Percentiles rank a stretch among this genome's conserved stretches.
These are phyloP conservation scores for Capsicum pubescens DNA, from an alignment of 257 asterid genomes.

Conservation along the genomic window DNA sequence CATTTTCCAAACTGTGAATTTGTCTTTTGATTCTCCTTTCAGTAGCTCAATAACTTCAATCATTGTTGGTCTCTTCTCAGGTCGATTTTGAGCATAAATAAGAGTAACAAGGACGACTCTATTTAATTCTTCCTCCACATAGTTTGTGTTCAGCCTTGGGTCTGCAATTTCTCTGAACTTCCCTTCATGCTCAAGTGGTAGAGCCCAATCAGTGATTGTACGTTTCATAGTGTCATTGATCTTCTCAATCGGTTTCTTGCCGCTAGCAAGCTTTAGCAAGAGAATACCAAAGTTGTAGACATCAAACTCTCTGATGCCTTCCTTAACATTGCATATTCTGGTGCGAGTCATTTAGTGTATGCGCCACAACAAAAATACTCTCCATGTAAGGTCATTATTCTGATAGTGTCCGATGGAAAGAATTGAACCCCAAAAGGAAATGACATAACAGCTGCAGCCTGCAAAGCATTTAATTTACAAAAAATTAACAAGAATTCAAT, in stretches of 20 bases:
- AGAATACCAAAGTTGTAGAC: slow-evolving; percentile 94
- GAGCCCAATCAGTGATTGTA: slow-evolving; percentile 78
- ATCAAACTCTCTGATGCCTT: slow-evolving; percentile 88
- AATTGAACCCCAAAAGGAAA: too few species aligned
- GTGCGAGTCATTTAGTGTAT: slow-evolving; percentile 50
- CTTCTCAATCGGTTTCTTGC: slow-evolving; percentile 85
- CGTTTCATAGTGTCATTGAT: slow-evolving; percentile 51
- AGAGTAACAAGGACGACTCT: slow-evolving; percentile 69
- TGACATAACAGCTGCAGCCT: too few species aligned
- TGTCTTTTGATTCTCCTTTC: slow-evolving; percentile 71
- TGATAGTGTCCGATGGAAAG: too few species aligned
- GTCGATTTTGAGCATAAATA: slow-evolving; percentile 60
- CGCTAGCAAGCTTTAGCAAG: slow-evolving; percentile 87
- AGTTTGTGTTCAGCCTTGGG: slow-evolving; percentile 60
- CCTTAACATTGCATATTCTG: slow-evolving; percentile 87
- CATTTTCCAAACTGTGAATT: slow-evolving; percentile 64
- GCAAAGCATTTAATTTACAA: too few species aligned
- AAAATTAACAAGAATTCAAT: too few species aligned
- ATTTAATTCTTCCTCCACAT: slow-evolving; percentile 77
- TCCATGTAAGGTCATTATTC: too few species aligned
- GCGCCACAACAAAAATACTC: too few species aligned
- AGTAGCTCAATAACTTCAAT: slow-evolving; percentile 75
- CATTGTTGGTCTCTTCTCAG: slow-evolving; percentile 88
- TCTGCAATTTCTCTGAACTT: slow-evolving; percentile 75
- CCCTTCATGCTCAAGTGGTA: slow-evolving; percentile 67